Conservation (phyloP, 768 basidiomycete species). For the Guyanaporus albipodus region DNA sequence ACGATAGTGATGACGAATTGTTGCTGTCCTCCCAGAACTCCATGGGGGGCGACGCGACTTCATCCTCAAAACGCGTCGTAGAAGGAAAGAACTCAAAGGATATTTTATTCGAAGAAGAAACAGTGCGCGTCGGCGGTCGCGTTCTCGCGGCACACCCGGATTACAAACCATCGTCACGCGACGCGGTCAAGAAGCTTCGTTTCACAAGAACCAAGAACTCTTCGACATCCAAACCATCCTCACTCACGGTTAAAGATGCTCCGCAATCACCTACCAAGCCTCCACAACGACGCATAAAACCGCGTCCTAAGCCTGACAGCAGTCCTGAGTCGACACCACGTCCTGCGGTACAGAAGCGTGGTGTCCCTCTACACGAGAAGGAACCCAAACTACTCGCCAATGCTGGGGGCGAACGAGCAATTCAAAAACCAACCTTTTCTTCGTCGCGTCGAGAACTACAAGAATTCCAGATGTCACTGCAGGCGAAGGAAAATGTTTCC, state of each 20-base stretch:
- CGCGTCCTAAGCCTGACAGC: neutral
- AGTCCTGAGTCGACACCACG: constrained; percentile 21
- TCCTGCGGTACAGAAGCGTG: neutral
- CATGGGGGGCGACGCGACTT: constrained; percentile 5
- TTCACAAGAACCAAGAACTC: constrained; percentile 32
- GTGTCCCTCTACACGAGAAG: constrained; percentile 5
- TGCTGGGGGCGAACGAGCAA: neutral
- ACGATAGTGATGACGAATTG: constrained; percentile 30
- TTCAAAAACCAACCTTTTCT: constrained; percentile 9
- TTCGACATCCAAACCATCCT: constrained; percentile 3
- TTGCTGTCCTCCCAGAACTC: constrained; percentile 26
- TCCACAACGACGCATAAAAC: constrained; percentile 10
- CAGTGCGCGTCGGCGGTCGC: constrained; percentile 13
- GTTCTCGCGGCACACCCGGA: constrained; percentile 20
- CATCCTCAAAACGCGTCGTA: constrained; percentile 8
- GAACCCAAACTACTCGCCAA: constrained; percentile 1
- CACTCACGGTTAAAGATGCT: neutral
- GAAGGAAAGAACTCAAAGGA: constrained; percentile 1
- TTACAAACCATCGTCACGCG: constrained; percentile 16
- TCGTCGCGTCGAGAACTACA: constrained; percentile 15
- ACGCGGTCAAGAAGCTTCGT: constrained; percentile 17
- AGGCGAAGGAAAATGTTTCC: constrained; percentile 22
- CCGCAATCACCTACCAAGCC: neutral
- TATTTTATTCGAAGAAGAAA: constrained; percentile 1
- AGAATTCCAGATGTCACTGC: constrained; percentile 22